phyloP scores from a whole-genome alignment of 495 filamentous ascomycete species.

The Usnea hakonensis region DNA sequence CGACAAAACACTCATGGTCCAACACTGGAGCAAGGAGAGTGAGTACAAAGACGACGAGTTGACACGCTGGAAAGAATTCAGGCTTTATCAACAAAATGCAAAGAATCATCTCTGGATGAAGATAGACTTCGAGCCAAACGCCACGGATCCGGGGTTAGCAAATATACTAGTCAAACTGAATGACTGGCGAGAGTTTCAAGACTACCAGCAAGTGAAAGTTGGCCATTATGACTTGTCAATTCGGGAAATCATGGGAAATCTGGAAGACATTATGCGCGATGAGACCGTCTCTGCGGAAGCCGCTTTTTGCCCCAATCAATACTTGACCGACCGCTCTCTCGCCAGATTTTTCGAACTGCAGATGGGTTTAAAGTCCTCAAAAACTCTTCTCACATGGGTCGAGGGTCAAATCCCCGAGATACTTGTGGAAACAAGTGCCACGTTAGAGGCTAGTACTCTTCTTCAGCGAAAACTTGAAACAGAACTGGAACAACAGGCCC shows the following conservation, averaged over 20 bases:
- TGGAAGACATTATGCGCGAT: background rate
- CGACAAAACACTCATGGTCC: background rate
- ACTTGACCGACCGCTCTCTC: background rate
- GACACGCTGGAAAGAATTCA: background rate
- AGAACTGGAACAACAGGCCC: background rate
- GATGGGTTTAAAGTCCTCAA: background rate
- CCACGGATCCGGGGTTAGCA: background rate
- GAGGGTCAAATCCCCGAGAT: background rate
- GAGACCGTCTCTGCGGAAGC: background rate
- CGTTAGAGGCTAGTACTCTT: background rate
- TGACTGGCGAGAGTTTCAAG: conserved; percentile 3
- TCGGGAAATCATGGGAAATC: background rate
- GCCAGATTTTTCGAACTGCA: background rate
- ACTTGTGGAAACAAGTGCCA: background rate
- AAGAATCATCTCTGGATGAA: background rate
- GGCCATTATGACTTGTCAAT: background rate
- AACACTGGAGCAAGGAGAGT: background rate
- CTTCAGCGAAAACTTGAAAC: background rate
- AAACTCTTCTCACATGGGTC: background rate
- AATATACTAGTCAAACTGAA: background rate
- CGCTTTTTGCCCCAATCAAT: background rate
- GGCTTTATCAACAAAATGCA: background rate
- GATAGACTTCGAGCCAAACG: background rate
- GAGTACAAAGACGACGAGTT: background rate
- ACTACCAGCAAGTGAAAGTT: background rate